A percentile compares a stretch with the other conserved stretches of the same genome.
Conservation (phyloP, 2,329 filamentous ascomycete genomes). For the Ceratocystis cacaofunesta region DNA sequence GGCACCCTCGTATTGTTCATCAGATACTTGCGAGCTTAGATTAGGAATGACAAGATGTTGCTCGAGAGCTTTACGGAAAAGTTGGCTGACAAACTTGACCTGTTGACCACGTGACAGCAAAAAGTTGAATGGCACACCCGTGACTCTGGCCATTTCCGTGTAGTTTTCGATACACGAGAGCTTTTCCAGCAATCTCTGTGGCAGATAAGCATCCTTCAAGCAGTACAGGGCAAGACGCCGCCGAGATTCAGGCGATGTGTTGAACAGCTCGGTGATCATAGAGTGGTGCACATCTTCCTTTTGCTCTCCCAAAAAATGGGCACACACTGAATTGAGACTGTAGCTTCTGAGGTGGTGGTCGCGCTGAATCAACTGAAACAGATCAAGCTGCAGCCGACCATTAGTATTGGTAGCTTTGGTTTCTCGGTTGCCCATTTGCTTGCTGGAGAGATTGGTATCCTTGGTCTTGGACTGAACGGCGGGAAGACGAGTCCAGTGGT, state of each 20-base stretch:
- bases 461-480: conserved; percentile 56
- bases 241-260: conserved; percentile 84
- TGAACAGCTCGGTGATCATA: conserved; percentile 97
- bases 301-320: conserved; percentile 89
- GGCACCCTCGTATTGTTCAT: conserved; percentile 92
- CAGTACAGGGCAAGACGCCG: conserved; percentile 89
- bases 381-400: conserved; percentile 78
- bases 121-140: conserved; percentile 93
- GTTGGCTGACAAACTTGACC: conserved; percentile 91
- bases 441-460: conserved; percentile 82
- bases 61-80: conserved; percentile 87
- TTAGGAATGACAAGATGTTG: conserved; percentile 93
- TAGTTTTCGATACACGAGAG: conserved; percentile 98
- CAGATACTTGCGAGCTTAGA: conserved; percentile 49
- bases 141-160: conserved; percentile 98
- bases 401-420: conserved; percentile 92
- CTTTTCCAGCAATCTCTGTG: conserved; percentile 90
- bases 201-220: conserved; percentile 91
- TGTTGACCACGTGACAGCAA: conserved; percentile 86
- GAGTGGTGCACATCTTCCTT: conserved; percentile 98
- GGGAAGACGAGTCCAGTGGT: conserved; percentile 73
- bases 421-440: conserved; percentile 94
- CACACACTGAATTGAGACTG: conserved; percentile 88
- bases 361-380: conserved; percentile 86
- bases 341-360: conserved; percentile 94